A percentile compares a stretch with the other conserved stretches of the same genome.
Evolutionary conservation across 148 eudicot species (phyloP).

Genomic region (Rhododendron williamsianum): DNA sequence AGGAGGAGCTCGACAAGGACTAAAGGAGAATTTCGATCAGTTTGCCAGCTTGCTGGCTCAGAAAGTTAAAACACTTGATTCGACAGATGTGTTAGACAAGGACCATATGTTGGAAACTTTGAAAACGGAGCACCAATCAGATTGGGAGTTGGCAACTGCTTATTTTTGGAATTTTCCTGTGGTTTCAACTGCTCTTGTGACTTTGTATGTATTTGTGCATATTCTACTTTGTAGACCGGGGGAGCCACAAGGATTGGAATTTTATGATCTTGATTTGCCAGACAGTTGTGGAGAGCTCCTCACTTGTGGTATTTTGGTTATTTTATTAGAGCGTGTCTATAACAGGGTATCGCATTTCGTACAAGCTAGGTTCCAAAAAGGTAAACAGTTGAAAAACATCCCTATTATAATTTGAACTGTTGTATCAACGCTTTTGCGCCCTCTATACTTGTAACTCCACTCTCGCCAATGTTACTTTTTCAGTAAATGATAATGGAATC

Average conservation of each 20-base stretch:
- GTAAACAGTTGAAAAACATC: slow-evolving; percentile 27
- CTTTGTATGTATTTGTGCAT: slow-evolving; percentile 54
- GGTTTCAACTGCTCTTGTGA: slow-evolving; percentile 39
- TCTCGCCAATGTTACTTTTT: neutral
- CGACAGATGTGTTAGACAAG: slow-evolving; percentile 36
- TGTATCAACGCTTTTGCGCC: neutral
- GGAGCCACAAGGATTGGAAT: slow-evolving; percentile 29
- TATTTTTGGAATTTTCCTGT: slow-evolving; percentile 75
- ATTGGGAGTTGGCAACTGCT: slow-evolving; percentile 55
- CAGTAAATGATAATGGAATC: slow-evolving; percentile 84
- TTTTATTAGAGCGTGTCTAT: slow-evolving; percentile 59
- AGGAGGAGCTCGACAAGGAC: slow-evolving; percentile 71
- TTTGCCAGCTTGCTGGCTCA: slow-evolving; percentile 50
- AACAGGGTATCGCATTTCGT: slow-evolving; percentile 68
- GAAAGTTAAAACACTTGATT: slow-evolving; percentile 36
- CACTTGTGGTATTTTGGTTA: slow-evolving; percentile 45
- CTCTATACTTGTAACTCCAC: neutral
- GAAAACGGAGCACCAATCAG: slow-evolving; percentile 53
- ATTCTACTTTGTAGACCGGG: slow-evolving; percentile 28
- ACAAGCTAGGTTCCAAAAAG: slow-evolving; percentile 67
- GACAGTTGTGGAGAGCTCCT: slow-evolving; percentile 83
- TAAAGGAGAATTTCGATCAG: slow-evolving; percentile 73
- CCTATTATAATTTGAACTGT: neutral
- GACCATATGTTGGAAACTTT: slow-evolving; percentile 54
- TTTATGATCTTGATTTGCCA: slow-evolving; percentile 71